Percentiles rank a stretch among this genome's conserved stretches.
These are phyloP conservation scores for Sphagnum tenellum DNA, from an alignment of 225 moss, liverwort and hornwort species.

Conservation along the genomic window DNA sequence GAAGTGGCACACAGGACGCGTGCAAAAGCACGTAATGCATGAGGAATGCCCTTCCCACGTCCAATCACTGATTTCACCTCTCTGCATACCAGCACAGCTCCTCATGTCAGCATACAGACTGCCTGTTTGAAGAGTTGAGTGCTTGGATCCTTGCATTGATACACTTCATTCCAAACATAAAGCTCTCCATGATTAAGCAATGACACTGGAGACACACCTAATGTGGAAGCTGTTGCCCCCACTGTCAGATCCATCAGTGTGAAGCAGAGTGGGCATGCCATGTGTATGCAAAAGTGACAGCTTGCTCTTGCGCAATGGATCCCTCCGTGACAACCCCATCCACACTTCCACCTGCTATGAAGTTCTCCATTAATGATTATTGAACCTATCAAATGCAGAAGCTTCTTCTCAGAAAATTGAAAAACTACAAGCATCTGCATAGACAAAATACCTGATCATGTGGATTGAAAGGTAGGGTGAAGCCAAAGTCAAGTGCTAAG, in stretches of 20 bases:
- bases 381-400: too few species aligned
- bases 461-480: conserved; percentile 73
- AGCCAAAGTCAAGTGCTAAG: conserved; percentile 86
- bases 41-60: conserved; percentile 82
- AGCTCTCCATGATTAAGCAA: not conserved
- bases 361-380: too few species aligned
- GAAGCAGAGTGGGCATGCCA: conserved; percentile 65
- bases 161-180: too few species aligned
- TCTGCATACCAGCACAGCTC: conserved; percentile 22
- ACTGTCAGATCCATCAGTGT: conserved; percentile 83
- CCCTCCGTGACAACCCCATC: conserved; percentile 82
- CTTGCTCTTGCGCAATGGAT: conserved; percentile 70
- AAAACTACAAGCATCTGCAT: not conserved
- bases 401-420: not conserved
- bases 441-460: conserved; percentile 61
- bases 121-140: too few species aligned
- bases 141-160: too few species aligned
- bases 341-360: conserved; percentile 70
- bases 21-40: conserved; percentile 77
- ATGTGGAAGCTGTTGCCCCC: conserved; percentile 75
- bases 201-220: conserved; percentile 16
- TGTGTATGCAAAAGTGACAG: conserved; percentile 72
- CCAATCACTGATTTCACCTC: conserved; percentile 75
- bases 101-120: not conserved
- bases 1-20: conserved; percentile 75